These are phyloP conservation scores for Nemania serpens DNA, from an alignment of 2,329 filamentous ascomycete species.

Conservation along the genomic window DNA sequence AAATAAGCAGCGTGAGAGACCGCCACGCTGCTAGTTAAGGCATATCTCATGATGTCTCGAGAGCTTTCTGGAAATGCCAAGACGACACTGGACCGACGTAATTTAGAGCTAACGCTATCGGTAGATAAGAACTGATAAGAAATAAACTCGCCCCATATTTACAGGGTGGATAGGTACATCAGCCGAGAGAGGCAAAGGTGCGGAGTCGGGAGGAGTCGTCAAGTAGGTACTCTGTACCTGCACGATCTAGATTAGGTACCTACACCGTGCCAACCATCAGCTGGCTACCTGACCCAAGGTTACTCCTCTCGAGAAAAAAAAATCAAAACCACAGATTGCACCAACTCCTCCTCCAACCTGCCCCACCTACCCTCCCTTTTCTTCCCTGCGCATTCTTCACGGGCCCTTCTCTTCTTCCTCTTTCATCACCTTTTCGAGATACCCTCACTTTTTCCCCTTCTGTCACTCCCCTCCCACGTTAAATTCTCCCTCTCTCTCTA, in stretches of 20 bases:
- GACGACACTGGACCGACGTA: constrained; percentile 1
- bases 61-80: constrained; percentile 41
- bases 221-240: neutral
- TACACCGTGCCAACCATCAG: constrained; percentile 13
- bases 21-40: constrained; percentile 1
- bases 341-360: constrained; percentile 32
- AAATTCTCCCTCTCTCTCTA: constrained; percentile 27
- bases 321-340: constrained; percentile 38
- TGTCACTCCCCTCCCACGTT: constrained; percentile 10
- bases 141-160: too few species aligned
- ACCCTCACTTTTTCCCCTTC: constrained; percentile 34
- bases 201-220: too few species aligned
- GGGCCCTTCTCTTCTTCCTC: constrained; percentile 35
- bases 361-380: constrained; percentile 39
- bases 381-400: constrained; percentile 30
- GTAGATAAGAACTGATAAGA: neutral
- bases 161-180: neutral
- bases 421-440: constrained; percentile 36
- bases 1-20: constrained; percentile 20
- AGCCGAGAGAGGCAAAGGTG: neutral
- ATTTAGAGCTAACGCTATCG: neutral
- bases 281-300: constrained; percentile 7
- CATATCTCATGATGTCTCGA: constrained; percentile 25
- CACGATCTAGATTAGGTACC: neutral
- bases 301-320: constrained; percentile 29